Conservation (phyloP, 164 flowering plant genomes). For the Cinnamomum micranthum region DNA sequence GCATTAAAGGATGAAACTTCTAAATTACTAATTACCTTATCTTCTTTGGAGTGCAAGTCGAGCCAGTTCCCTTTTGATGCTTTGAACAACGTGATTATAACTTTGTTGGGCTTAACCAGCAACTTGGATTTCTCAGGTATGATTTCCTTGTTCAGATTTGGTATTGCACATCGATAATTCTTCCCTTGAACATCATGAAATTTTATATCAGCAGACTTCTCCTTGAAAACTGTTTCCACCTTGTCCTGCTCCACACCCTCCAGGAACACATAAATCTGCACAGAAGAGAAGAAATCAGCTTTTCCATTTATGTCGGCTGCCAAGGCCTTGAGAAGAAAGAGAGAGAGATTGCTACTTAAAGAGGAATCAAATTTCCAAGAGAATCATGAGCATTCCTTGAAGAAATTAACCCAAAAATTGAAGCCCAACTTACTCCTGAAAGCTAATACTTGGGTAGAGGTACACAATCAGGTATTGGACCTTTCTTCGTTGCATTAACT, state of each 20-base stretch:
- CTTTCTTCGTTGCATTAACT: too few relatives aligned
- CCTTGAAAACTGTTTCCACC: constrained; percentile 63
- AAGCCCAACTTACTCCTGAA: too few relatives aligned
- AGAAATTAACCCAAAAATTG: too few relatives aligned
- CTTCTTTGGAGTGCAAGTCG: constrained; percentile 86
- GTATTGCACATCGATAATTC: constrained; percentile 71
- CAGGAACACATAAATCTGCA: constrained; percentile 59
- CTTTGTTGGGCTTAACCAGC: constrained; percentile 70
- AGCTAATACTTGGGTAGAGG: too few relatives aligned
- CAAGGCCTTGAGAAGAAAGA: too few relatives aligned
- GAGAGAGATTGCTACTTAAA: too few relatives aligned
- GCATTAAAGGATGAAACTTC: background rate
- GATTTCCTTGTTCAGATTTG: constrained; percentile 73
- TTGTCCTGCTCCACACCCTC: constrained; percentile 90
- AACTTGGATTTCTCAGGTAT: constrained; percentile 80
- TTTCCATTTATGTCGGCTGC: too few relatives aligned
- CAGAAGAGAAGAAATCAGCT: too few relatives aligned
- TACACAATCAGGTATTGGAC: too few relatives aligned
- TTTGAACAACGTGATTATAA: constrained; percentile 59
- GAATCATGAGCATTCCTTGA: too few relatives aligned
- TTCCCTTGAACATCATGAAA: constrained; percentile 87
- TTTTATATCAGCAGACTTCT: constrained; percentile 63
- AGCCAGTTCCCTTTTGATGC: constrained; percentile 88
- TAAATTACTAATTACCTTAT: constrained; percentile 52
- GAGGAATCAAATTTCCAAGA: too few relatives aligned